phyloP scores from a whole-genome alignment of 768 basidiomycete species.

The Rhodotorula diobovata region DNA sequence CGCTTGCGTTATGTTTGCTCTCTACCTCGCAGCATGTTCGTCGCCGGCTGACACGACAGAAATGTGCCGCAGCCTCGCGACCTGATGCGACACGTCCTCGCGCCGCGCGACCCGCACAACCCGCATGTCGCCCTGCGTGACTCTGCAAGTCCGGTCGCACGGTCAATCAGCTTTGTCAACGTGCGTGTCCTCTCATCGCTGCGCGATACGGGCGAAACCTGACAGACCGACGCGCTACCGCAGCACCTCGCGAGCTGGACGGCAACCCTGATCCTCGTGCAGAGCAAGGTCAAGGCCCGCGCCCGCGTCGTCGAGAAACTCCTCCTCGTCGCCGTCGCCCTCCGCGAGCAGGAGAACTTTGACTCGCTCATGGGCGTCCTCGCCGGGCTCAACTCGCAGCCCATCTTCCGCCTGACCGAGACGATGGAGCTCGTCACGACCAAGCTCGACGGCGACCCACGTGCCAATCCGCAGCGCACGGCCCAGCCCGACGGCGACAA shows the following conservation, averaged over 20 bases:
- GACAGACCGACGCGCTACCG: neutral
- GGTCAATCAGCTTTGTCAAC: conserved; percentile 41
- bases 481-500: conserved; percentile 18
- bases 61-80: conserved; percentile 42
- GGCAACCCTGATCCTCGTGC: conserved; percentile 80
- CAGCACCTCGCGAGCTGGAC: conserved; percentile 58
- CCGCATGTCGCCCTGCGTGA: conserved; percentile 25
- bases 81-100: conserved; percentile 42
- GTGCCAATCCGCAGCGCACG: neutral
- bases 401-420: conserved; percentile 65
- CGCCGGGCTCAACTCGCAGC: conserved; percentile 83
- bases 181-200: conserved; percentile 7
- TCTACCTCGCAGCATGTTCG: too few species aligned
- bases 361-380: conserved; percentile 86
- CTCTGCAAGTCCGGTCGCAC: conserved; percentile 32
- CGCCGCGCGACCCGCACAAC: conserved; percentile 40
- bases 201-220: too few species aligned
- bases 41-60: too few species aligned
- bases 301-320: conserved; percentile 83
- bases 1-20: too few species aligned
- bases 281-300: conserved; percentile 69
- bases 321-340: conserved; percentile 70
- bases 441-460: conserved; percentile 55
- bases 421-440: conserved; percentile 69
- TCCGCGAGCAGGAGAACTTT: conserved; percentile 84